Evolutionary conservation across 2,329 filamentous ascomycete species (phyloP), one percentile per base, ranked within the genome.

Genomic region (Penicillium glabrum): DNA sequence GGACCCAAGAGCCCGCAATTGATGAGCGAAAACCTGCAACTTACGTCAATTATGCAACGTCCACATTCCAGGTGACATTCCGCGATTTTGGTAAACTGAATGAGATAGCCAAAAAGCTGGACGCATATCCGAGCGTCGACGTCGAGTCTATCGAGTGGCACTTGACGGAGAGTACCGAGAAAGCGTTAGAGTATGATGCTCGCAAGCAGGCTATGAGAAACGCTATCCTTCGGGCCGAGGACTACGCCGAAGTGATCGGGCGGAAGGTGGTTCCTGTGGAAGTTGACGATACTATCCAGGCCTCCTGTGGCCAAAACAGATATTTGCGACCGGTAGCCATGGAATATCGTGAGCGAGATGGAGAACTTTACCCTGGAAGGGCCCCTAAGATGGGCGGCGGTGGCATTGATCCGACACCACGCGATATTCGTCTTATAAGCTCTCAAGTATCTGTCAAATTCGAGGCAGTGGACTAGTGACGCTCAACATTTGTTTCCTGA

Each of bases 71-170:
- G 7, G 62, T 64, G 3, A 56, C 58, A 8, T 72, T 72, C 51
- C 64, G 60, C 1, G 63, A 69, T 45, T 67, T 70, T 24, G 11
- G 39, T 13, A 57, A 56, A 9, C 49, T 72, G 10, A 58, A 62
- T 19, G 45, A 67, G 3, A 56, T 67, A 9, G 54, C 63, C 1
- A 57, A 58, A 5, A 39, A 60, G 23, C 56, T 70, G 3, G 37
- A 65, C 14, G 26, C n/a, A 2, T 58, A 61, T 27, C 55, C 59
- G 3, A 62, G 57, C 31, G 65, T 71, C 16, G 61, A 65, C 14
- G 62, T 71, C 11, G 43, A 53, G 10, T 53, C 60, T 1, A 61
- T 69, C 19, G 52, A 62, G 9, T 71, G 69, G 68, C 54, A 57
- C 39, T 53, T 71, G 48, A 68, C 59, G 3, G 65, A 71, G 3